Base-by-base conservation (phyloP, 441 rosid genomes). In the Erodium trifolium region DNA sequence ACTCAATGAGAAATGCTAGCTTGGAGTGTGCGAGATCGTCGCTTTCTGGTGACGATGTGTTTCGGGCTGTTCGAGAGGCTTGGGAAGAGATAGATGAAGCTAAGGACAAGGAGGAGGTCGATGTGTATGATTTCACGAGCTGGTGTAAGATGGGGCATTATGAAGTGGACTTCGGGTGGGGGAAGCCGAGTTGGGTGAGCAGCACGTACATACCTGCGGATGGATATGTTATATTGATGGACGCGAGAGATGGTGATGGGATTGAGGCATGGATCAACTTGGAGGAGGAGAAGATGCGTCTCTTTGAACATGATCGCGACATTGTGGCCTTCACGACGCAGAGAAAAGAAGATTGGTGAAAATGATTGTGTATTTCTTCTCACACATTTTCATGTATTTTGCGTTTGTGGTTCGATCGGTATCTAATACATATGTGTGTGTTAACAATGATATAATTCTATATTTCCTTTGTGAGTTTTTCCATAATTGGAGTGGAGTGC, bases 101-200 rank as follows among this genome's bases (percentile, higher is more conserved):
- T 17, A 14, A 16, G 0, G 0, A 12, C 0, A 68, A 66, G 11
- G 68, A 68, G 0, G 72, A 68, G 41, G 18, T 6, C 0, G 71
- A 70, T 19, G 39, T 77, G 10, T 71, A 66, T 5, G 2, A 37
- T 41, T 72, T 76, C n/a, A 62, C 47, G 0, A 81, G 80, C 35
- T 74, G 51, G 73, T 78, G 78, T 19, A 29, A 70, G 9, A 69
- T 76, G 27, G 75, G 76, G 0, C 0, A 66, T 31, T 63, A 72
- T 37, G 12, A 45, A 10, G 70, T 35, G 0, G 76, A 81, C 72
- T 79, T 78, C 37, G 81, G 81, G 0, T 77, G 82, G 81, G 82
- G 82, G 41, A 77, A 68, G 1, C 76, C 81, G 1, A 11, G 10
- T 10, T 47, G 78, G 75, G 65, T 53, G 13, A 70, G 66, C 16